Evolutionary conservation across 2,329 filamentous ascomycete species (phyloP), one percentile per base, ranked within the genome.

Genomic region (Aspergillus viridinutans): DNA sequence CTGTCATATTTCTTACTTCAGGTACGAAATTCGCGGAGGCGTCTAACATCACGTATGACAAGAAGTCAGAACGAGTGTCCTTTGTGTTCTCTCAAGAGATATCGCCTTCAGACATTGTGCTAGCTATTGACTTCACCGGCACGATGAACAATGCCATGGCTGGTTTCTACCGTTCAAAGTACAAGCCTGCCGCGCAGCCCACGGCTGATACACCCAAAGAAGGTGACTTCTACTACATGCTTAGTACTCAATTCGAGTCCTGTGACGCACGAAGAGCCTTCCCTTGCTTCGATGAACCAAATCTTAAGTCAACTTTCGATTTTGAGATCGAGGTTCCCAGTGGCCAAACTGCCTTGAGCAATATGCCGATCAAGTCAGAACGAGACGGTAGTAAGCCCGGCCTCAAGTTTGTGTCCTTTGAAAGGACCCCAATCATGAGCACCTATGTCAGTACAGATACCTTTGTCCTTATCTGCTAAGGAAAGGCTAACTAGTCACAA

Each of bases 211-310:
- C 96, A 1, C 90, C 92, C 28, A 88, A 82, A 69, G 91, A 86
- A 57, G 81, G 78, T 50, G 83, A 86, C 54, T 80, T 83, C 65
- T 79, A 86, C 70, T 85, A 78, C 66, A 92, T 93, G 90, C 81
- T 96, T 75, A 96, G 90, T 79, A 99, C 94, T 50, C 94, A 99
- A 73, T 99, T 99, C 71, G 94, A 99, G 80, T 89, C 92, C 49
- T 96, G 92, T 69, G 94, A 99, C 76, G 94, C 94, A 60, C 88
- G 94, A 63, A 84, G 92, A 64, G 93, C 94, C 8, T 97, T 99
- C 77, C 94, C 94, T 50, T 99, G 94, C 79, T 97, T 97, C 70
- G 94, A 99, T 71, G 94, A 99, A 78, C 94, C 94, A 45, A 96
- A 96, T 69, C 83, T 97, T 62, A 99, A 99, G 78, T 91, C 94